Evolutionary conservation across 2,329 filamentous ascomycete species (phyloP), one percentile per base, ranked within the genome.

Genomic region (Aspergillaceae sp.): DNA sequence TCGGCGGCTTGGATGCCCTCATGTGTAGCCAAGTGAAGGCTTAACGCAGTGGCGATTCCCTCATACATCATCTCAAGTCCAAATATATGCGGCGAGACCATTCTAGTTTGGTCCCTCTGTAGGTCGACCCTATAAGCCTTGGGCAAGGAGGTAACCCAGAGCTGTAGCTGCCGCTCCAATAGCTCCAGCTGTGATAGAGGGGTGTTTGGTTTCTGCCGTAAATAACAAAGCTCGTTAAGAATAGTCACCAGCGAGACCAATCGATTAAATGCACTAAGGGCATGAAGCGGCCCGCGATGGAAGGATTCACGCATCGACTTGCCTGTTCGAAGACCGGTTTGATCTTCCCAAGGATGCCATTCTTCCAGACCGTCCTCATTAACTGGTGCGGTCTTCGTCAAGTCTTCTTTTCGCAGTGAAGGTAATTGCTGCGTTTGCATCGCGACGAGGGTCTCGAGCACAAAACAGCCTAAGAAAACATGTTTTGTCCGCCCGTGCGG

Each of bases 321-420:
- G 41, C 51, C 46, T 27, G 57, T 53, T 46, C 59, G 51, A 50
- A 68, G 50, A 26, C 63, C 58, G 36, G 68, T 65, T 51, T 66
- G 63, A 28, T 80, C 77, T 11, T 73, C 72, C 84, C 84, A 88
- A 1, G 82, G 79, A 52, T 84, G 80, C 84, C 84, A 87, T 65
- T 87, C 83, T 56, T 87, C 84, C 19, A 83, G 66, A 1, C 82
- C 82, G 54, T 85, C 80, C 60, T 86, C 82, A 28, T 78, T 72
- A 2, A 84, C 67, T 2, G 66, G 62, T 7, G 74, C 74, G 29
- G 73, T 59, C 34, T 64, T 61, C n/a, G 69, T 62, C 28, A 78
- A 60, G 43, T 79, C 74, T 9, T 70, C 67, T 7, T 83, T 68
- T 30, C 64, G 65, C 35, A 78, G 59, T 44, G 74, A 73, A 4